Conservation (phyloP, 495 filamentous ascomycete species). For the Xylaria grammica region DNA sequence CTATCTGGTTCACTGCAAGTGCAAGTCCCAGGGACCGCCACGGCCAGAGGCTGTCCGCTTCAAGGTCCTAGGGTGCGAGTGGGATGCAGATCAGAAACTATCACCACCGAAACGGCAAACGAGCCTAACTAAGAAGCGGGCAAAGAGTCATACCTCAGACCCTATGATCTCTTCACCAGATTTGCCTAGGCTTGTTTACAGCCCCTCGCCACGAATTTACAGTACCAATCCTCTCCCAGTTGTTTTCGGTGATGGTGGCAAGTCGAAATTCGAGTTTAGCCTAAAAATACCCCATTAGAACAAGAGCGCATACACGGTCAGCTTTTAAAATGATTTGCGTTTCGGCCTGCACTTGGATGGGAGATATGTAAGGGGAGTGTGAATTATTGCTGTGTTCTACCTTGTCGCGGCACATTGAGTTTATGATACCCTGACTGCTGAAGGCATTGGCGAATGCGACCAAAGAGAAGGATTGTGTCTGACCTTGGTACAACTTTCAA, state of each 20-base stretch:
- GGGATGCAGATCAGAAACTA: constrained; percentile 29
- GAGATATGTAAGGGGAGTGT: not conserved
- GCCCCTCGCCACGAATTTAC: no score
- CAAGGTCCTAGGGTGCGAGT: constrained; percentile 38
- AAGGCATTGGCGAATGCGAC: not conserved
- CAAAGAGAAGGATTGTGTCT: not conserved
- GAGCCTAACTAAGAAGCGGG: constrained; percentile 18
- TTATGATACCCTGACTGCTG: constrained; percentile 12
- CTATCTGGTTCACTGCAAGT: constrained; percentile 34
- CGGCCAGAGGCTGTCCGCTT: constrained; percentile 36
- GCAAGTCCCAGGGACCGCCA: constrained; percentile 24
- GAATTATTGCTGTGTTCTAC: not conserved
- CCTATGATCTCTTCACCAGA: constrained; percentile 16
- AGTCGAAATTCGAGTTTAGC: constrained; percentile 33
- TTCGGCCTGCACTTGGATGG: not conserved
- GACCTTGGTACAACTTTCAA: not conserved
- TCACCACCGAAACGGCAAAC: constrained; percentile 16
- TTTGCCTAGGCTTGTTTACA: no score
- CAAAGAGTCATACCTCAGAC: constrained; percentile 10
- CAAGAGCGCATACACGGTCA: not conserved
- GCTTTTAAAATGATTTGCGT: not conserved
- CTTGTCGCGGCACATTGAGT: not conserved
- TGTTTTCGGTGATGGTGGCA: constrained; percentile 32
- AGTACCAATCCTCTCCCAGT: constrained; percentile 29
- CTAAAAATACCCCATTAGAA: constrained; percentile 19